phyloP scores from a whole-genome alignment of 2,329 filamentous ascomycete species.

The Knoxdaviesia proteae region DNA sequence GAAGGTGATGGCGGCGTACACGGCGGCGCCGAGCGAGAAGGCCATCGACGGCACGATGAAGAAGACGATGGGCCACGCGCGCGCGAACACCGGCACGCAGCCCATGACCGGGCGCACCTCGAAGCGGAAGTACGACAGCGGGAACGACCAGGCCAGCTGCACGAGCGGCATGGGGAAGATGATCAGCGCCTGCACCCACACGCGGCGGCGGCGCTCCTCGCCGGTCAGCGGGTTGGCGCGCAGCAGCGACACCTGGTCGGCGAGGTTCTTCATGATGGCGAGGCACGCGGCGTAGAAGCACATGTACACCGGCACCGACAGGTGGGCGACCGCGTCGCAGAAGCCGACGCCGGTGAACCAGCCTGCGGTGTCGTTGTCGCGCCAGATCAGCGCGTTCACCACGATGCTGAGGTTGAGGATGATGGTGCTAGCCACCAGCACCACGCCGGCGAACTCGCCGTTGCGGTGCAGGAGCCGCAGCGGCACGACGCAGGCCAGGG shows the following conservation, averaged over 20 bases:
- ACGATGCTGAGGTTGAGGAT: slow-evolving; percentile 26
- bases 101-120: slow-evolving; percentile 26
- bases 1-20: slow-evolving; percentile 28
- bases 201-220: slow-evolving; percentile 20
- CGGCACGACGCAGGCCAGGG: slow-evolving; percentile 27
- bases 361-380: slow-evolving; percentile 21
- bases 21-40: slow-evolving; percentile 20
- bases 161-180: slow-evolving; percentile 32
- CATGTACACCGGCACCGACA: slow-evolving; percentile 23
- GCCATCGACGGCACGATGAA: slow-evolving; percentile 23
- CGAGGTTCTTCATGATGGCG: slow-evolving; percentile 32
- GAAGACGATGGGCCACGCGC: slow-evolving; percentile 26
- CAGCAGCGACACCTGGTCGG: slow-evolving; percentile 24
- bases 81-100: slow-evolving; percentile 22
- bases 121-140: slow-evolving; percentile 26
- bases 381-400: slow-evolving; percentile 32
- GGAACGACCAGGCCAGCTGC: slow-evolving; percentile 26
- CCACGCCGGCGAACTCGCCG: slow-evolving; percentile 30
- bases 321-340: slow-evolving; percentile 30
- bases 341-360: slow-evolving; percentile 32
- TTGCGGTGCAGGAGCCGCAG: slow-evolving; percentile 27
- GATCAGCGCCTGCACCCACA: slow-evolving; percentile 26
- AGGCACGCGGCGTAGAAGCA: slow-evolving; percentile 29
- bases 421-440: slow-evolving; percentile 24
- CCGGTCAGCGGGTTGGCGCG: slow-evolving; percentile 18